Evolutionary conservation across 163 green algal species (phyloP).

Genomic region (Botryococcus braunii): DNA sequence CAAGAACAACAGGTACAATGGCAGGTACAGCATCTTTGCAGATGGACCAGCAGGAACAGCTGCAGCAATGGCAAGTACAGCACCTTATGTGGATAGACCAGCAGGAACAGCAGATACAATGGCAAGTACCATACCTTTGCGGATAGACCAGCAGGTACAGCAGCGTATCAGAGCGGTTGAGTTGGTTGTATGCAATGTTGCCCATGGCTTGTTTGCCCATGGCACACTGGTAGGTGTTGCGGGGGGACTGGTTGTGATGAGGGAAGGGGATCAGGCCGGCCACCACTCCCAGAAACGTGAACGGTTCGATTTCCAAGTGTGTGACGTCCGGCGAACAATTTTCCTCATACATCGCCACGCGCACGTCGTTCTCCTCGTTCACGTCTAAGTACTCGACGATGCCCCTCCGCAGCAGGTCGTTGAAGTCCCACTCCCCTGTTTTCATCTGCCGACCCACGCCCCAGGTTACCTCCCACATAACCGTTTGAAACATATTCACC

Average conservation of each 20-base stretch:
- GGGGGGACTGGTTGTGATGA: conserved; percentile 98
- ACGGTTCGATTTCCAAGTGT: conserved; percentile 98
- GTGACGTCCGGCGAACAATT: conserved; percentile 52
- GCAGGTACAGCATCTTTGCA: too few relatives aligned
- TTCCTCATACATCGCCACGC: conserved; percentile 68
- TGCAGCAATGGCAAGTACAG: too few relatives aligned
- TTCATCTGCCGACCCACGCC: conserved; percentile 31
- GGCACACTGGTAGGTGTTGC: conserved; percentile 99
- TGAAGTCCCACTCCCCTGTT: conserved; percentile 67
- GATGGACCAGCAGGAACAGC: too few relatives aligned
- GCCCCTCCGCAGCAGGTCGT: conserved; percentile 77
- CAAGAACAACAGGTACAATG: too few relatives aligned
- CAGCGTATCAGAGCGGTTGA: conserved; percentile 92
- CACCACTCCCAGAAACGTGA: conserved; percentile 97
- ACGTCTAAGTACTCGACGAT: conserved; percentile 95
- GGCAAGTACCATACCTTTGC: too few relatives aligned
- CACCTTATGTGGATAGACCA: too few relatives aligned
- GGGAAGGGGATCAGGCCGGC: conserved; percentile 94
- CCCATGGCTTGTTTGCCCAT: conserved; percentile 99
- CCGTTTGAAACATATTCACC: too few relatives aligned
- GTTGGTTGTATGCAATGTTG: conserved; percentile 97
- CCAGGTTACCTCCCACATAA: too few relatives aligned
- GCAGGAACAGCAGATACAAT: too few relatives aligned
- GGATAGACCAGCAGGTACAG: conserved; percentile 95
- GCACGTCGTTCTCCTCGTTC: conserved; percentile 79